Conservation (phyloP, 1,284 basidiomycete species). For the Ceratobasidium sp. region DNA sequence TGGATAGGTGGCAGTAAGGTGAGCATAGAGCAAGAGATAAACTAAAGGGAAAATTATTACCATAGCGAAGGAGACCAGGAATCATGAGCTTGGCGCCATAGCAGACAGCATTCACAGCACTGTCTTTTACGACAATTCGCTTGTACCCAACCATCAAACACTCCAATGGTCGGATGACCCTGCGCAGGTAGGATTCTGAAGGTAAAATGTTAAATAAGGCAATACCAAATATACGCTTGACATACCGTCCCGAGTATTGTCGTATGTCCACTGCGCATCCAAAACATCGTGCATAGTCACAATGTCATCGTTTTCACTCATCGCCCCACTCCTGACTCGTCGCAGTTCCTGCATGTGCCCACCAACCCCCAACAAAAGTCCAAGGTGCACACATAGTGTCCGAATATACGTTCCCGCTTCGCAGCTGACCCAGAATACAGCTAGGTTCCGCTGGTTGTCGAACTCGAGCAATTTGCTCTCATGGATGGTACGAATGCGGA, state of each 20-base stretch:
- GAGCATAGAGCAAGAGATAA: not conserved
- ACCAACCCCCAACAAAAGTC: conserved; percentile 93
- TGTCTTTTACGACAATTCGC: conserved; percentile 99
- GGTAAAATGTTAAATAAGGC: not conserved
- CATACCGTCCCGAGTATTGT: conserved; percentile 97
- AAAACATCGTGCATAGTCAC: conserved; percentile 99
- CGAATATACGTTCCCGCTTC: conserved; percentile 99
- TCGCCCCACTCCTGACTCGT: conserved; percentile 93
- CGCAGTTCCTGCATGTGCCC: conserved; percentile 99
- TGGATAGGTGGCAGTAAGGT: conserved; percentile 15
- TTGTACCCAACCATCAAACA: conserved; percentile 96
- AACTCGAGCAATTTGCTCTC: conserved; percentile 97
- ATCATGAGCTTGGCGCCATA: conserved; percentile 99
- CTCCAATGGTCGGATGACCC: conserved; percentile 95
- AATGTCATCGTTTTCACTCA: conserved; percentile 97
- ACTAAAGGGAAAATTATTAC: conserved; percentile 40
- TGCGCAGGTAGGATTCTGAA: conserved; percentile 93
- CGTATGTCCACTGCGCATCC: conserved; percentile 99
- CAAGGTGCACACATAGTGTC: conserved; percentile 97
- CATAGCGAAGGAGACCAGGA: conserved; percentile 94
- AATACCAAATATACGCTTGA: conserved; percentile 32
- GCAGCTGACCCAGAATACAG: conserved; percentile 98
- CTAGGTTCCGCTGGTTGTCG: conserved; percentile 96
- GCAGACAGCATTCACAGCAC: conserved; percentile 98
- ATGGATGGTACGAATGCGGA: conserved; percentile 97